Evolutionary conservation across 1,284 basidiomycete species (phyloP).

Genomic region (Veloporphyrellus conicus): DNA sequence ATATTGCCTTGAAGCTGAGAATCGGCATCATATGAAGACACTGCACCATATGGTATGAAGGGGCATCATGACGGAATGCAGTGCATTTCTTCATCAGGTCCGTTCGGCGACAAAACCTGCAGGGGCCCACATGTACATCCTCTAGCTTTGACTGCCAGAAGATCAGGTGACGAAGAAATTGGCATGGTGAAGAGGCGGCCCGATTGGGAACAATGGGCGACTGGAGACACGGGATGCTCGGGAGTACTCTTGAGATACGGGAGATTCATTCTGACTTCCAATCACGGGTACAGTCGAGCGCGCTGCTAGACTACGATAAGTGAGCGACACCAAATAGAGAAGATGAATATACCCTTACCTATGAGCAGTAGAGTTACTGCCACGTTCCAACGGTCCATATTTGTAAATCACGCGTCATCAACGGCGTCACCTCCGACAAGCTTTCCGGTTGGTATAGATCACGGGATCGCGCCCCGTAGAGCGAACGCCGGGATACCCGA

Average conservation of each 20-base stretch:
- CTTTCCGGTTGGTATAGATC: background rate
- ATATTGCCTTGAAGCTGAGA: background rate
- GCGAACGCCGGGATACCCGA: conserved; percentile 31
- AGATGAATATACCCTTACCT: conserved; percentile 3
- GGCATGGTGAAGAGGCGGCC: background rate
- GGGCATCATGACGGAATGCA: background rate
- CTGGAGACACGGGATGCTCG: background rate
- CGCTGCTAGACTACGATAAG: conserved; percentile 1
- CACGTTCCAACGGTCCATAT: conserved; percentile 3
- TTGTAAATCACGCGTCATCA: background rate
- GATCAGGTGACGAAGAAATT: background rate
- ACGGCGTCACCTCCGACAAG: background rate
- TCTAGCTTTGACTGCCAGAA: background rate
- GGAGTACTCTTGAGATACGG: background rate
- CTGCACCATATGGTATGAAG: conserved; percentile 1
- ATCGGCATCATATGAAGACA: background rate
- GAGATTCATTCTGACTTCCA: background rate
- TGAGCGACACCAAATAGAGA: conserved; percentile 1
- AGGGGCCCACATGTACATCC: conserved; percentile 2
- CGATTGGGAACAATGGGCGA: background rate
- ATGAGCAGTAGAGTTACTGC: background rate
- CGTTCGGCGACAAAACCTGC: background rate
- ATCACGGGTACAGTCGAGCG: conserved; percentile 1
- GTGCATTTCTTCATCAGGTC: conserved; percentile 1
- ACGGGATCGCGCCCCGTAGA: background rate